A percentile compares a stretch with the other conserved stretches of the same genome.
Evolutionary conservation across 225 moss, liverwort and hornwort genomes (phyloP).

Genomic region (Physcomitrellopsis africana): DNA sequence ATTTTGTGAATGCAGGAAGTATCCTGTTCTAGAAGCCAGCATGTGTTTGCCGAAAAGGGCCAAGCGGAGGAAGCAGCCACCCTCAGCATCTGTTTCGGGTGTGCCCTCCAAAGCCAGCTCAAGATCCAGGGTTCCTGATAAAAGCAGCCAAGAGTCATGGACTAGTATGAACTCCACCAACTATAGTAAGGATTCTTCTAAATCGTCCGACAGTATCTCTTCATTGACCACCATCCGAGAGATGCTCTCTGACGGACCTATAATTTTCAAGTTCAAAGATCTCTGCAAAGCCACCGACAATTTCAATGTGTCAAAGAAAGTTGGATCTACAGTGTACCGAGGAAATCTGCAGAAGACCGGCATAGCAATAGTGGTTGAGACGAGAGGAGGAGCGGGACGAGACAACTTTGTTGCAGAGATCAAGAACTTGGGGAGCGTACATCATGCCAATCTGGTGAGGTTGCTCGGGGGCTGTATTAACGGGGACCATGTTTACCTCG

Average conservation of each 20-base stretch:
- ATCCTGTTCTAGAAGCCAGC: constrained; percentile 27
- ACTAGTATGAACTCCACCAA: constrained; percentile 37
- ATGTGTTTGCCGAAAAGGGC: constrained; percentile 66
- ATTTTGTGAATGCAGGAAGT: constrained; percentile 28
- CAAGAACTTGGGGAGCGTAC: constrained; percentile 76
- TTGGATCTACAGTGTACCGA: constrained; percentile 66
- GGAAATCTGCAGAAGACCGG: constrained; percentile 72
- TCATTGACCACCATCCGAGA: constrained; percentile 64
- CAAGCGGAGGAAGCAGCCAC: constrained; percentile 36
- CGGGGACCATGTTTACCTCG: constrained; percentile 77
- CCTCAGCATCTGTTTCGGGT: constrained; percentile 16
- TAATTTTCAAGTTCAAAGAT: constrained; percentile 79
- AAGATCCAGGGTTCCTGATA: constrained; percentile 30
- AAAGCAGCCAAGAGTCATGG: constrained; percentile 48
- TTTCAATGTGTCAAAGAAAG: constrained; percentile 62
- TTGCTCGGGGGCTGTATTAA: constrained; percentile 75
- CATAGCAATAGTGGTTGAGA: constrained; percentile 72
- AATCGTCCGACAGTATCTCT: constrained; percentile 54
- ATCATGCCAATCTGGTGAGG: constrained; percentile 74
- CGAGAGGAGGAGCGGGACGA: constrained; percentile 40
- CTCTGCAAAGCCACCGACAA: constrained; percentile 71
- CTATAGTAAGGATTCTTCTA: constrained; percentile 43
- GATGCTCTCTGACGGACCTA: constrained; percentile 80
- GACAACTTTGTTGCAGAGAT: constrained; percentile 72
- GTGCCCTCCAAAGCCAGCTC: constrained; percentile 14